A percentile compares a stretch with the other conserved stretches of the same genome.
These are phyloP conservation scores for Saccharomycopsis microspora DNA, from an alignment of 805 yeast species.

Conservation along the genomic window DNA sequence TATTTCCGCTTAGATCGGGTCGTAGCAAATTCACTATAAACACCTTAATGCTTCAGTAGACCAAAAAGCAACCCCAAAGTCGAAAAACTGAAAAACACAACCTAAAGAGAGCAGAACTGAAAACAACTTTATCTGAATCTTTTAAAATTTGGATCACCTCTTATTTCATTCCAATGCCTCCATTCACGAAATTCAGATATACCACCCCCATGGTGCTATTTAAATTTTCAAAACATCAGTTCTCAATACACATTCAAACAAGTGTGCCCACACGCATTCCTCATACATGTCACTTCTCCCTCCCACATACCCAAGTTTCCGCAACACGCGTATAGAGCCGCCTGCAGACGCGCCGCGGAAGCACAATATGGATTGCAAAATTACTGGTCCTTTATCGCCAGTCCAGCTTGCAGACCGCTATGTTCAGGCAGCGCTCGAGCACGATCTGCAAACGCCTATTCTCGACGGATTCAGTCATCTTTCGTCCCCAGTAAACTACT, in stretches of 20 bases:
- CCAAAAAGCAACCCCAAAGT: background rate
- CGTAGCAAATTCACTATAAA: too few relatives aligned
- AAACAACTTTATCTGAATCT: background rate
- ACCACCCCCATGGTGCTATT: too few relatives aligned
- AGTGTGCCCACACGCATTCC: too few relatives aligned
- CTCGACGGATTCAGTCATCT: constrained; percentile 36
- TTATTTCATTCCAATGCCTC: too few relatives aligned
- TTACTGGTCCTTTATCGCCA: constrained; percentile 42
- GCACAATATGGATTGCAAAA: constrained; percentile 23
- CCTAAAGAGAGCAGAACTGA: background rate
- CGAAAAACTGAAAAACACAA: background rate
- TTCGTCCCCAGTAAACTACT: constrained; percentile 55
- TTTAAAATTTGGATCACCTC: too few relatives aligned
- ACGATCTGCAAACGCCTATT: constrained; percentile 48
- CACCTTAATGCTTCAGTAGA: background rate
- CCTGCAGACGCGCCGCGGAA: constrained; percentile 11
- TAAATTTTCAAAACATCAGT: too few relatives aligned
- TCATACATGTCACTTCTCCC: too few relatives aligned
- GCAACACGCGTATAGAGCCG: constrained; percentile 6
- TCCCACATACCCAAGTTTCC: constrained; percentile 5
- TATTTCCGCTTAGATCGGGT: too few relatives aligned
- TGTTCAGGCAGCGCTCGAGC: constrained; percentile 42
- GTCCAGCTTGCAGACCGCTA: constrained; percentile 52
- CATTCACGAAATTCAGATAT: too few relatives aligned
- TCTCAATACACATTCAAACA: too few relatives aligned